Evolutionary conservation across 371 early-diverging fungal species (phyloP), one percentile per base, ranked within the genome.

Genomic region (Syncephalis plumigaleata): DNA sequence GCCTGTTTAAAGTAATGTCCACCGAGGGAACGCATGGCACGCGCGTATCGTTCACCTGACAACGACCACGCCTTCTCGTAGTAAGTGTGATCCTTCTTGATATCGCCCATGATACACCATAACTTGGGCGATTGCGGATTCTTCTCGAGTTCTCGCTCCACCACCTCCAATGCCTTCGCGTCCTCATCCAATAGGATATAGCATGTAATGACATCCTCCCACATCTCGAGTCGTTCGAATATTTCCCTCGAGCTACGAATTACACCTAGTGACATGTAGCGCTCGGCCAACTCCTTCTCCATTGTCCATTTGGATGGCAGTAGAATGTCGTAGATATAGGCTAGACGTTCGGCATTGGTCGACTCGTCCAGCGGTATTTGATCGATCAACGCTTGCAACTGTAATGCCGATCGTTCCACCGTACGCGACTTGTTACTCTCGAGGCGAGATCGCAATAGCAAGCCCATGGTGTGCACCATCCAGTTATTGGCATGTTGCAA

Each of bases 391-490:
- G 91, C 87, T 63, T 96, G 92, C 39, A 93, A 57, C 62, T 96
- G 97, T 47, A 96, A 66, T 1, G 71, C 79, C 9, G 91, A 72
- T 25, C 97, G 82, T 60, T 94, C 91, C 0, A 87, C 88, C 0
- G 92, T 94, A 44, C 93, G 75, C 2, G 80, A 68, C 50, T 86
- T 85, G 45, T 73, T 60, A n/a, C 79, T 57, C 62, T 96, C 97
- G 36, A 96, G 70, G 22, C 95, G 81, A 15, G 91, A 85, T 39
- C 92, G 77, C 39, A 86, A 64, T 42, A 96, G 60, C 18, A 96
- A 63, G 9, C 74, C 93, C 87, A 90, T 87, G 16, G 94, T 87
- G 65, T 92, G 83, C 9, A 96, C 87, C 66, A 86, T 85, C 94
- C 94, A 96, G 68, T 96, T 94, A 65, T 85, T 85, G 31, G 92